Evolutionary conservation across 352 stramenopile species (phyloP).

Genomic region (Globisporangium rhizosaccharum): DNA sequence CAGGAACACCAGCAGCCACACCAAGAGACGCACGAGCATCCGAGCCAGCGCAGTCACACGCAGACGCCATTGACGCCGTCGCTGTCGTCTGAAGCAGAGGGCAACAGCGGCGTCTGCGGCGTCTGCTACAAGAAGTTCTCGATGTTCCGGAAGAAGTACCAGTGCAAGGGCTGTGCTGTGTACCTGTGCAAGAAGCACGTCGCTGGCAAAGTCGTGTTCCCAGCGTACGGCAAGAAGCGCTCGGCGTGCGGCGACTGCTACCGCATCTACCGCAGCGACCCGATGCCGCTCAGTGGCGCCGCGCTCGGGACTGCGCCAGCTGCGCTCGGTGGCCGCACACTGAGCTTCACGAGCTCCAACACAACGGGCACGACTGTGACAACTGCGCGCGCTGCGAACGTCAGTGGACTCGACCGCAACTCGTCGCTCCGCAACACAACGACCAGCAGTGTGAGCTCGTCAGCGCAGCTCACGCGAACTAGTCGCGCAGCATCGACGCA

Average conservation of each 20-base stretch:
- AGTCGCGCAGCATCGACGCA: conserved; percentile 46
- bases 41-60: neutral
- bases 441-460: conserved; percentile 11
- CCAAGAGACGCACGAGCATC: conserved; percentile 14
- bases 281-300: conserved; percentile 30
- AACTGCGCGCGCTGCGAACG: conserved; percentile 1
- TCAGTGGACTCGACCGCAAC: conserved; percentile 7
- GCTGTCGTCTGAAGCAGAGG: conserved; percentile 31
- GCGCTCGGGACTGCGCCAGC: conserved; percentile 11
- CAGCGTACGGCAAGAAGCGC: conserved; percentile 57
- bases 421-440: conserved; percentile 10
- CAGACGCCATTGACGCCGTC: conserved; percentile 16
- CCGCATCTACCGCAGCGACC: conserved; percentile 49
- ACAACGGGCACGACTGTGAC: conserved; percentile 10
- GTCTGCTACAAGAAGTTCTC: conserved; percentile 86
- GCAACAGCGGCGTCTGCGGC: conserved; percentile 60
- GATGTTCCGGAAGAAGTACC: conserved; percentile 85
- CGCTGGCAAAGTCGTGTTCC: conserved; percentile 59
- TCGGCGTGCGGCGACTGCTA: conserved; percentile 78
- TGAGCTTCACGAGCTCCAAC: conserved; percentile 12
- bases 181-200: conserved; percentile 80
- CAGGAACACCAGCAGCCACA: conserved; percentile 5
- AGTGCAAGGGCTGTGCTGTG: conserved; percentile 77
- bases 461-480: conserved; percentile 12
- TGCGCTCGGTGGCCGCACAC: conserved; percentile 16